Conservation (phyloP, 2,329 filamentous ascomycete species). For the Monosporascus sp. region DNA sequence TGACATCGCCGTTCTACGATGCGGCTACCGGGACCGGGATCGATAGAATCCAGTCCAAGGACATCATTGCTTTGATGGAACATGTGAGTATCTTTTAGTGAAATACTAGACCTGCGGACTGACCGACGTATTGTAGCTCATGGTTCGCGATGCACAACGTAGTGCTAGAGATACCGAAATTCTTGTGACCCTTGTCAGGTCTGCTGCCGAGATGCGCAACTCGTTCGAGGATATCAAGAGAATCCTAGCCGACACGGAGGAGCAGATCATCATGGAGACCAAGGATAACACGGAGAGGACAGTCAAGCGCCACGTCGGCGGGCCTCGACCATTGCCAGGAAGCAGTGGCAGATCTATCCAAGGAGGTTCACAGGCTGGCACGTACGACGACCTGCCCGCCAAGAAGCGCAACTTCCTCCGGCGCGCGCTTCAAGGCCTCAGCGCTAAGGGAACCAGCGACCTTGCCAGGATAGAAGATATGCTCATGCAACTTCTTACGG, state of each 20-base stretch:
- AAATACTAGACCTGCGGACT: too few species aligned
- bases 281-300: slow-evolving; percentile 84
- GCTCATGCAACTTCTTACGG: slow-evolving; percentile 84
- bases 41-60: slow-evolving; percentile 89
- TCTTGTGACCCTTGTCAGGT: slow-evolving; percentile 85
- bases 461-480: slow-evolving; percentile 84
- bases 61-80: slow-evolving; percentile 96
- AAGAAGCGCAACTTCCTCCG: slow-evolving; percentile 95
- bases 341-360: slow-evolving; percentile 56
- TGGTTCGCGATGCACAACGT: slow-evolving; percentile 91
- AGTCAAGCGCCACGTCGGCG: slow-evolving; percentile 74
- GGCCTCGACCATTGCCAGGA: slow-evolving; percentile 76
- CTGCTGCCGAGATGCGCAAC: slow-evolving; percentile 93
- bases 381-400: slow-evolving; percentile 50
- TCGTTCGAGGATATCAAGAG: slow-evolving; percentile 95
- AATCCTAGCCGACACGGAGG: slow-evolving; percentile 84
- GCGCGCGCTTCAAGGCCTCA: slow-evolving; percentile 85
- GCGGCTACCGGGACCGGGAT: slow-evolving; percentile 81
- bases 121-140: slow-evolving; percentile 53
- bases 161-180: slow-evolving; percentile 97
- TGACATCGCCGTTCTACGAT: slow-evolving; percentile 86
- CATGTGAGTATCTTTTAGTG: slow-evolving; percentile 53
- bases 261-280: slow-evolving; percentile 80
- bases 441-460: slow-evolving; percentile 82
- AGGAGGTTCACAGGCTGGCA: slow-evolving; percentile 50